Percentiles rank a stretch among this genome's conserved stretches.
Evolutionary conservation across 2,329 filamentous ascomycete genomes (phyloP).

Genomic region (Aspergillus hortae): DNA sequence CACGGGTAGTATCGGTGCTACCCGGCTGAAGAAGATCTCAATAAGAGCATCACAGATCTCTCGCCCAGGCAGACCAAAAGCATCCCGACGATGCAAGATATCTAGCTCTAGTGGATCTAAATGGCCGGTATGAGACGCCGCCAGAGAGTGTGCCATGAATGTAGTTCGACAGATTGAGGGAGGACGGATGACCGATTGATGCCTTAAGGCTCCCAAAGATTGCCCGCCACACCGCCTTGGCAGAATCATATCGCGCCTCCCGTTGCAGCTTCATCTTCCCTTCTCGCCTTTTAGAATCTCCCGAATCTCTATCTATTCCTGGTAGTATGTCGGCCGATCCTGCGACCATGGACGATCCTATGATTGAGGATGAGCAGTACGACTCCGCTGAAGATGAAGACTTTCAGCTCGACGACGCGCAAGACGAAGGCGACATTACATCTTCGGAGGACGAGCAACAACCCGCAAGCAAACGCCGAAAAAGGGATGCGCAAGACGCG

Average conservation of each 20-base stretch:
- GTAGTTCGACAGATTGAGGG: background rate
- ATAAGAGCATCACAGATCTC: conserved; percentile 6
- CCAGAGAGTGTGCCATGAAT: background rate
- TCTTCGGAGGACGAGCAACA: conserved; percentile 27
- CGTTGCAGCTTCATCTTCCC: conserved; percentile 4
- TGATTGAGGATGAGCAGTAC: conserved; percentile 33
- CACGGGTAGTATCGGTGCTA: conserved; percentile 12
- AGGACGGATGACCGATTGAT: background rate
- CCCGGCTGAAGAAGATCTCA: conserved; percentile 11
- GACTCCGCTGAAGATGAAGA: conserved; percentile 39
- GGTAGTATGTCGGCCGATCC: conserved; percentile 10
- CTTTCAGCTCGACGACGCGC: conserved; percentile 32
- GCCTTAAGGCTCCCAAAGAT: background rate
- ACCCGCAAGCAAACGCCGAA: conserved; percentile 39
- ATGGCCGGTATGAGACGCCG: background rate
- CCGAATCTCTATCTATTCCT: background rate
- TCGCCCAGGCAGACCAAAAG: conserved; percentile 7
- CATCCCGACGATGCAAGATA: conserved; percentile 9
- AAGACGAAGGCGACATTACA: conserved; percentile 31
- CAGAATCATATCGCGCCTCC: conserved; percentile 18
- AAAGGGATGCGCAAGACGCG: conserved; percentile 21
- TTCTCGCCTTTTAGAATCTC: background rate
- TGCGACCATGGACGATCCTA: conserved; percentile 12
- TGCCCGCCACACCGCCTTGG: conserved; percentile 15
- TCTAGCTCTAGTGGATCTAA: conserved; percentile 12